Evolutionary conservation across 2,329 filamentous ascomycete species (phyloP).

Genomic region (Botrytis fabae): DNA sequence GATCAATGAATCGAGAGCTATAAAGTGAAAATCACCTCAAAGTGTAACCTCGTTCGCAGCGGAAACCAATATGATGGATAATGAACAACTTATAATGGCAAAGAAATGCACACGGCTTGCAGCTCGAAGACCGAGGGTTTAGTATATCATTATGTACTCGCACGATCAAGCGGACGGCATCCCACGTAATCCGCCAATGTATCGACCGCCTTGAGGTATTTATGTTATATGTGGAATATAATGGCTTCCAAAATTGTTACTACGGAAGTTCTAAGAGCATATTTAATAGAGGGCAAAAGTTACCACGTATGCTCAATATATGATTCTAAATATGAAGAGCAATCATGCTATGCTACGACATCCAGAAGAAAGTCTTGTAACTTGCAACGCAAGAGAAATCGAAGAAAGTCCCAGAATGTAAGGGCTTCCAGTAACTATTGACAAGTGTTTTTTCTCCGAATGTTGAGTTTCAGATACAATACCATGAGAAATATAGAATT

Average conservation of each 20-base stretch:
- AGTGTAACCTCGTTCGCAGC: background rate
- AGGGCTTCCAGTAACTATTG: background rate
- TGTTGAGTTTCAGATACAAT: background rate
- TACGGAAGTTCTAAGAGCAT: background rate
- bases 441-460: background rate
- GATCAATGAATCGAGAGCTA: background rate
- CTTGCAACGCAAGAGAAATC: background rate
- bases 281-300: rapidly evolving
- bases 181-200: background rate
- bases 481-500: background rate
- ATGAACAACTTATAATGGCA: background rate
- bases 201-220: background rate
- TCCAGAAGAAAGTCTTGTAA: background rate
- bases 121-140: background rate
- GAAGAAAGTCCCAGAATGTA: background rate
- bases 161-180: background rate
- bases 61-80: background rate
- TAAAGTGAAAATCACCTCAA: background rate
- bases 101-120: background rate
- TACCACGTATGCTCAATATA: background rate
- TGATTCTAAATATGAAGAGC: background rate
- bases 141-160: background rate
- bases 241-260: background rate
- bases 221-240: background rate
- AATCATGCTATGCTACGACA: background rate